Evolutionary conservation across 2,329 filamentous ascomycete species (phyloP), one percentile per base, ranked within the genome.

Genomic region (Elsinoe australis): DNA sequence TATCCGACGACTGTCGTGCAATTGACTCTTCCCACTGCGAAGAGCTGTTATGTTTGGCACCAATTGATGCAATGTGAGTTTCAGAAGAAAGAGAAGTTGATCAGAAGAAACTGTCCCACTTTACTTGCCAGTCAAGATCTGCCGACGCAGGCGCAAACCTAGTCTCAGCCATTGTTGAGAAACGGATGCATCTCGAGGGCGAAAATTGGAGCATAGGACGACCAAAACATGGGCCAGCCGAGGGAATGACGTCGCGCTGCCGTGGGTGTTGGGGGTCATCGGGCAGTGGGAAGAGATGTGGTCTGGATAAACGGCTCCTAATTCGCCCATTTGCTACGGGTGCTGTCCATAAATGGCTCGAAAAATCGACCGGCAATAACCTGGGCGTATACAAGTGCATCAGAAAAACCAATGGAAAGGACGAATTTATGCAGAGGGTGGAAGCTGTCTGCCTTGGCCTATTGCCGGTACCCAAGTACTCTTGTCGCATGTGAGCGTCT

Each of bases 181-280:
- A 48, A 51, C 39, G 44, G 44, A 32, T 31, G n/a, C 5, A 49
- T 12, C 19, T 28, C 29, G 38, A 49, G 19, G 47, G 45, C 42
- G 32, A 51, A 45, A 49, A 45, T 32, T 51, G 50, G 14, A 49
- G 46, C 34, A 49, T 33, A 46, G 42, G 38, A 34, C 31, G 26
- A 14, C 24, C 36, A 49, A 49, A 44, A 35, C 24, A 21, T 26
- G 24, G 39, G 6, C 14, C 21, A 21, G 45, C 34, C 33, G 33
- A 49, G 24, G 9, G 26, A 14, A 33, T 34, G 28, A 42, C 17
- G 46, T 33, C 47, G 17, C n/a, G n/a, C 24, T 44, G 26, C n/a
- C 39, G 39, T 44, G 24, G 21, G 39, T 24, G 39, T 44, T 31
- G 24, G 35, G 35, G 21, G 9, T 15, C 6, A 19, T 3, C 6